Base-by-base conservation (phyloP, 441 rosid species). In the Euphorbia corollata region DNA sequence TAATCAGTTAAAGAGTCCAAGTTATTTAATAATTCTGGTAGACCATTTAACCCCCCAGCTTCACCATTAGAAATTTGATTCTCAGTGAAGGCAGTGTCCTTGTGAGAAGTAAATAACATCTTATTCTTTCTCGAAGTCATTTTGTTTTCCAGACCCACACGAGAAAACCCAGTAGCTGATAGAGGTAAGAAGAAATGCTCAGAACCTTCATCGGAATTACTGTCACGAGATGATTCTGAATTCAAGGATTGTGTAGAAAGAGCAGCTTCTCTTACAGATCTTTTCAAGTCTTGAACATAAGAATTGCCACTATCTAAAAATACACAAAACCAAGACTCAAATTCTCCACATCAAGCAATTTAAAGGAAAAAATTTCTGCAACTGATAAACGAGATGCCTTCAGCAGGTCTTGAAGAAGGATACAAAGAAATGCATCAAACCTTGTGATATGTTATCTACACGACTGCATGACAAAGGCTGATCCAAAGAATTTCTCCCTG, bases 251-350 rank as follows among this genome's bases (percentile, higher is more conserved):
- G 88, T 74, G 74, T 75, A 15, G 87, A 77, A 56, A 94, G 64
- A 56, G 99, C 99, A 18, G 91, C 92, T 84, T 88, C 96, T 72
- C 99, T 78, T 38, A 95, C 99, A 68, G 99, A 88, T 75, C 90
- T 89, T 86, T 84, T 95, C 69, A 95, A 83, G 80, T 83, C 85
- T 69, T 86, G 91, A 70, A 87, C 80, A 79, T 77, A 89, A 69
- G 77, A 84, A 65, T 64, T 71, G 74, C 82, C 90, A 55, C 79
- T 70, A 72, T 87, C 99, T 95, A 87, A 83, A 86, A 69, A 67
- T 30, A 79, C 68, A 70, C 23, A 55, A 77, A 53, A 62, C 51
- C 41, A 59, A 53, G 23, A 64, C 65, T 74, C 43, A 81, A 69
- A 67, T 71, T 57, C 63, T 61, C 41, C 50, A 65, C 57, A 50